Evolutionary conservation across 139 green algal species (phyloP), one percentile per base, ranked within the genome.

Genomic region (Chlamydomonas incerta): DNA sequence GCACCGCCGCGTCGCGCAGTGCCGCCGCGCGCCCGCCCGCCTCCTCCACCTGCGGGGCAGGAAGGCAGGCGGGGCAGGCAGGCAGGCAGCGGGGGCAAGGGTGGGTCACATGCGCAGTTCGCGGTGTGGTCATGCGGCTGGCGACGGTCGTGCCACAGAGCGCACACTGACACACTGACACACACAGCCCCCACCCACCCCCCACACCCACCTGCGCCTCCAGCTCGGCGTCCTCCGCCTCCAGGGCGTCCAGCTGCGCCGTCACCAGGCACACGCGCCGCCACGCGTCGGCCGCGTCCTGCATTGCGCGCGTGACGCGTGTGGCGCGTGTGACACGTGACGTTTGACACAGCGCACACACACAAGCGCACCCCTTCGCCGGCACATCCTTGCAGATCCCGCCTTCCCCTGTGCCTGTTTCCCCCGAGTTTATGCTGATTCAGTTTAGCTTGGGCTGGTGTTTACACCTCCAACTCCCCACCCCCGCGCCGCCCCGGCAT

Each of bases 241-340:
- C 87, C 76, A 88, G 62, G 50, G 70, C 60, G 15, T 88, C 75
- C 60, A 88, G 68, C 55, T 70, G 50, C 3, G 60, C 62, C 10
- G 87, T 74, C 46, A 87, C 31, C 26, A 70, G 62, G 37, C 55
- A 80, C 28, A 79, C 57, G 6, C 47, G 33, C 26, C 33, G 69
- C 87, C 87, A 91, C 17, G 76, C 76, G 5, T 52, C 77, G 41
- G 81, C 82, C 0, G 82, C 87, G 4, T 82, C 58, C 47, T 80
- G 75, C 2, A n/a, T n/a, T n/a, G 55, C 18, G 23, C 5, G 47
- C 1, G 14, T 46, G 15, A 37, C 13, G 33, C 15, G 13, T 37
- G 37, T 34, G n/a, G n/a, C n/a, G 24, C 10, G 3, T 9, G 71
- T 37, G 26, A n/a, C n/a, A n/a, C n/a, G n/a, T n/a, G n/a, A n/a